Evolutionary conservation across 129 eudicot genomes (phyloP).

Genomic region (Chrysanthemum lavandulifolium): DNA sequence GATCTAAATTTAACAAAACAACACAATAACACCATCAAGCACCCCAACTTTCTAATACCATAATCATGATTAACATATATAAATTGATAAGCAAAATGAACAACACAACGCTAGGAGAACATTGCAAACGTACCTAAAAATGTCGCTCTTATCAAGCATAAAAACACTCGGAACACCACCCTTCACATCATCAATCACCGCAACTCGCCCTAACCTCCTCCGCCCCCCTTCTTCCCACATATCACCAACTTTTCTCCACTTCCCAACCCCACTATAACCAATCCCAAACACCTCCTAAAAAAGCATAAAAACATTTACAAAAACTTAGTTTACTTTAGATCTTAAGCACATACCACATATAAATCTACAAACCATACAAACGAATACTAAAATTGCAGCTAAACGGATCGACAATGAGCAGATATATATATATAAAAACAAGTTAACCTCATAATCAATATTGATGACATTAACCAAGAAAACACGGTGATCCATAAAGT

Average conservation of each 20-base stretch:
- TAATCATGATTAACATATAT: neutral
- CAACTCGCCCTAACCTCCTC: conserved; percentile 67
- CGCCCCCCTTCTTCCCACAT: conserved; percentile 96
- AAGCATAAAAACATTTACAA: too few species aligned
- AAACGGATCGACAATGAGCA: too few species aligned
- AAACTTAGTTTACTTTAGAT: too few species aligned
- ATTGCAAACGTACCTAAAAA: conserved; percentile 59
- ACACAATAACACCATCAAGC: neutral
- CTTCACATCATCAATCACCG: conserved; percentile 52
- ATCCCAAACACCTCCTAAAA: too few species aligned
- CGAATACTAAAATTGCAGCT: too few species aligned
- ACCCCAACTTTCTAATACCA: conserved; percentile 1
- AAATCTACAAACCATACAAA: too few species aligned
- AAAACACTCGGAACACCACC: conserved; percentile 54
- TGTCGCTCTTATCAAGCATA: conserved; percentile 76
- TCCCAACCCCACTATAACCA: conserved; percentile 33
- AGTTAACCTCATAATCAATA: too few species aligned
- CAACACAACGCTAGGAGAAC: neutral
- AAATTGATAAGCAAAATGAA: conserved; percentile 1
- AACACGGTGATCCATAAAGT: too few species aligned
- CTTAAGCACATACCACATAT: too few species aligned
- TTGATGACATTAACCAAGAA: too few species aligned
- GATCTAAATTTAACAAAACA: neutral
- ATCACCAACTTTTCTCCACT: conserved; percentile 86
- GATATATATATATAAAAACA: too few species aligned